Percentiles rank a stretch among this genome's conserved stretches.
Evolutionary conservation across 352 stramenopile species (phyloP).

Genomic region (Aphanomyces cochlioides): DNA sequence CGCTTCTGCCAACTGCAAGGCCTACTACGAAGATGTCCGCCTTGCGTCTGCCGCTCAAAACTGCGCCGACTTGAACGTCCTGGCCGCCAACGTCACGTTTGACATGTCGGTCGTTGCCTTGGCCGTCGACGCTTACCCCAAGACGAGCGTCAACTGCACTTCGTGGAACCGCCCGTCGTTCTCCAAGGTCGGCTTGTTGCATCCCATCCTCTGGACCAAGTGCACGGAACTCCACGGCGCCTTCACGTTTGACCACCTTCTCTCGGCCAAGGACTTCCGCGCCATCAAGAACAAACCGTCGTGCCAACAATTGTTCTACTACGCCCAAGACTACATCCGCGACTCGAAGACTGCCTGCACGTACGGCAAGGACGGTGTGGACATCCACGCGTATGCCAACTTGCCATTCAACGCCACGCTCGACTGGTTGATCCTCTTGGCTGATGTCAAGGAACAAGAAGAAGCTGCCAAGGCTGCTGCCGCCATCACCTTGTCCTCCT

Average conservation of each 20-base stretch:
- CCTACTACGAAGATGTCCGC: not conserved
- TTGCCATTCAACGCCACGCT: not conserved
- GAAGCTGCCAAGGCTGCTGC: not conserved
- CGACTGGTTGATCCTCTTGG: not conserved
- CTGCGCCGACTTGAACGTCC: not conserved
- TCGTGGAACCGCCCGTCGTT: not conserved
- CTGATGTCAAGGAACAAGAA: not conserved
- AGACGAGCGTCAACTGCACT: not conserved
- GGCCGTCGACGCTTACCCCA: not conserved
- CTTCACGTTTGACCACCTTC: not conserved
- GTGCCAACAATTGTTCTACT: not conserved
- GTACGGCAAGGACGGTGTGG: not conserved
- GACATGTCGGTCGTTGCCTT: not conserved
- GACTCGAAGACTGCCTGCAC: not conserved
- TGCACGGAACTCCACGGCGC: not conserved
- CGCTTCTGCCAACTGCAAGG: not conserved
- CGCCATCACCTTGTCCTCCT: not conserved
- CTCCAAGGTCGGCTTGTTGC: not conserved
- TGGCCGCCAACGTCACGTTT: not conserved
- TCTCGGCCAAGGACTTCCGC: not conserved
- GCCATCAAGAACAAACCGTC: not conserved
- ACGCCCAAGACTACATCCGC: not conserved
- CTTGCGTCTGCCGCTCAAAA: not conserved
- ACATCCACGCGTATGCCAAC: not conserved
- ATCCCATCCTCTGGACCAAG: not conserved